Evolutionary conservation across 2,329 filamentous ascomycete species (phyloP), one percentile per base, ranked within the genome.

Genomic region (Tolypocladium amazonense): DNA sequence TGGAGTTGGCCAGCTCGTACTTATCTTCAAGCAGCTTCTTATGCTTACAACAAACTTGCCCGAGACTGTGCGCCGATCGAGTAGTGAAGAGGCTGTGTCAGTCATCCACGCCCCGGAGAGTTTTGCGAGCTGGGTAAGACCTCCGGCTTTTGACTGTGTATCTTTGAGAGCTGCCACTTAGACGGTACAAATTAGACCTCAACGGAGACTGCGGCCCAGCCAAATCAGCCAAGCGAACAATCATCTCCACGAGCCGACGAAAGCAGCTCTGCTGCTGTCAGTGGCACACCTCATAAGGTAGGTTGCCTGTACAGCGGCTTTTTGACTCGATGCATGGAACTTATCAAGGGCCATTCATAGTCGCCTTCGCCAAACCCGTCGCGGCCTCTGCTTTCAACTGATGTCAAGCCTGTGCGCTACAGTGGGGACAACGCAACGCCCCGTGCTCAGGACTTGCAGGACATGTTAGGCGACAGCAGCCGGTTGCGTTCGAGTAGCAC

Each of bases 101-200:
- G 92, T 96, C 59, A 96, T 97, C 65, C 92, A 96, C 78, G 90
- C 90, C 20, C 92, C 92, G 0, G 81, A 90, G 64, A 90, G 88
- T 62, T 97, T 94, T 73, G 82, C 85, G 59, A 84, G 84, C 66
- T 96, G 94, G 83, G 90, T 94, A 72, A 70, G 83, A 71, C 50
- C 25, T 33, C 59, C 39, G 18, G 33, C 33, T 37, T n/a, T 27
- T 35, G 41, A 2, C 6, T 5, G 11, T 45, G 2, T n/a, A 25
- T 12, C 50, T 14, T 2, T 54, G 4, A 12, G 39, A 37, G 20
- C 18, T 35, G 20, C 8, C 20, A 37, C 56, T 47, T 30, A 60
- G n/a, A 20, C 1, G 2, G 20, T 59, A 38, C 56, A 45, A 63
- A 59, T 50, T 58, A 83, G 80, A 72, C 75, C 50, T 76, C 76